These are phyloP conservation scores for Teunomyces stri DNA, from an alignment of 805 yeast species.

Conservation along the genomic window DNA sequence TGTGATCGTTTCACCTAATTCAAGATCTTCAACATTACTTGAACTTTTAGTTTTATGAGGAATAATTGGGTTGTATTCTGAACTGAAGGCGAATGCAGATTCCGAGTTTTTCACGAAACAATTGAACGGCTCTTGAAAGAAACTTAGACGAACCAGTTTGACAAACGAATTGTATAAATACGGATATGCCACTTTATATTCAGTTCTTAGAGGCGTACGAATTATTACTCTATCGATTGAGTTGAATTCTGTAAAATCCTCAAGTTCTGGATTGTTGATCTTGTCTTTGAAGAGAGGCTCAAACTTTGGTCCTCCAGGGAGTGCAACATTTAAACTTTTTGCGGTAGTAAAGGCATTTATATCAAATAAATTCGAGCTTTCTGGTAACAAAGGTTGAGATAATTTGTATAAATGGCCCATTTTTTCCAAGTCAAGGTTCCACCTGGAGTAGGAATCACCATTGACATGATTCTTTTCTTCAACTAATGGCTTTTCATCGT, in stretches of 20 bases:
- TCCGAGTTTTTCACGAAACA: slow-evolving; percentile 48
- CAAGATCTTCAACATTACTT: slow-evolving; percentile 34
- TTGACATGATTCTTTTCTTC: slow-evolving; percentile 57
- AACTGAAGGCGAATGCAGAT: slow-evolving; percentile 57
- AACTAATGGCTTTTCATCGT: slow-evolving; percentile 69
- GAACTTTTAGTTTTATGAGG: slow-evolving; percentile 15
- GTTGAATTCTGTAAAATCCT: slow-evolving; percentile 87
- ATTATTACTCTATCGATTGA: slow-evolving; percentile 84
- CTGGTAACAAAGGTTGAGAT: slow-evolving; percentile 68
- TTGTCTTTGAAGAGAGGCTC: slow-evolving; percentile 75
- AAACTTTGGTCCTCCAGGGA: slow-evolving; percentile 96
- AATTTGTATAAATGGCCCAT: slow-evolving; percentile 67
- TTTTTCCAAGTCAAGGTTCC: slow-evolving; percentile 61
- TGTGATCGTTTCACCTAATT: slow-evolving; percentile 31
- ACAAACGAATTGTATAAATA: slow-evolving; percentile 78
- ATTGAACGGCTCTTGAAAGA: slow-evolving; percentile 65
- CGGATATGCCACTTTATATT: slow-evolving; percentile 84
- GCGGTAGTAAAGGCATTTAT: slow-evolving; percentile 82
- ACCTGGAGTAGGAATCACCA: slow-evolving; percentile 74
- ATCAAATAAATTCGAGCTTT: slow-evolving; percentile 73
- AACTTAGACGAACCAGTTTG: slow-evolving; percentile 55
- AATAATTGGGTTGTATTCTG: slow-evolving; percentile 54
- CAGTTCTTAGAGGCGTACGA: slow-evolving; percentile 74
- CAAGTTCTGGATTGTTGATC: slow-evolving; percentile 55
- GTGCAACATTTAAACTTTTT: slow-evolving; percentile 78